Evolutionary conservation across 768 basidiomycete species (phyloP).

Genomic region (Kwoniella dendrophila): DNA sequence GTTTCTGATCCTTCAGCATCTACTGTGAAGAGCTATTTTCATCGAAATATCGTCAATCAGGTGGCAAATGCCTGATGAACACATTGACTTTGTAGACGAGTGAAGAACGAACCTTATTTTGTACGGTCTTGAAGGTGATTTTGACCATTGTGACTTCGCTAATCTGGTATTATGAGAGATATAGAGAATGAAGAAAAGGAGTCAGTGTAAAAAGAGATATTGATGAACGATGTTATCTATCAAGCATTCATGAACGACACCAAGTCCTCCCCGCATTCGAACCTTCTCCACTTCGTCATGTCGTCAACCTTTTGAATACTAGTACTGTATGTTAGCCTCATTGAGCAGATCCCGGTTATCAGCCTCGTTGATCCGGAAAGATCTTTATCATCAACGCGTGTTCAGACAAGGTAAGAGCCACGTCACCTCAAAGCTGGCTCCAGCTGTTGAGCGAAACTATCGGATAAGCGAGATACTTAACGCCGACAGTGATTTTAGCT

Average conservation of each 20-base stretch:
- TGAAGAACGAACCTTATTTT: conserved; percentile 64
- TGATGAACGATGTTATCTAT: too few relatives aligned
- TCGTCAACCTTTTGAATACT: not conserved
- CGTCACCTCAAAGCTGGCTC: not conserved
- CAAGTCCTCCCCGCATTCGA: not conserved
- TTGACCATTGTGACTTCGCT: conserved; percentile 64
- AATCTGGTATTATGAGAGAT: not conserved
- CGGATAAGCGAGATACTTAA: conserved; percentile 11
- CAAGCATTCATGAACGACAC: too few relatives aligned
- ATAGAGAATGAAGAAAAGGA: not conserved
- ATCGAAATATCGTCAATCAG: conserved; percentile 17
- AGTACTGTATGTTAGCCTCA: not conserved
- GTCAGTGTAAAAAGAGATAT: conserved; percentile 9
- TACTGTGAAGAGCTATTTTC: conserved; percentile 71
- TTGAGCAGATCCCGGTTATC: not conserved
- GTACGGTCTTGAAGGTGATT: conserved; percentile 91
- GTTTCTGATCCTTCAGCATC: conserved; percentile 77
- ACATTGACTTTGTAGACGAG: not conserved
- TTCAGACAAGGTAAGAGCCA: not conserved
- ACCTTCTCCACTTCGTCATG: conserved; percentile 18
- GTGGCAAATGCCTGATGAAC: conserved; percentile 6
- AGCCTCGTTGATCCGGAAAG: too few relatives aligned
- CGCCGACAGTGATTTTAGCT: conserved; percentile 2
- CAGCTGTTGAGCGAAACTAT: conserved; percentile 1
- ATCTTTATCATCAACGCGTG: too few relatives aligned